A percentile compares a stretch with the other conserved stretches of the same genome.
Conservation (phyloP, 352 stramenopile species). For the Globisporangium cylindrosporum region DNA sequence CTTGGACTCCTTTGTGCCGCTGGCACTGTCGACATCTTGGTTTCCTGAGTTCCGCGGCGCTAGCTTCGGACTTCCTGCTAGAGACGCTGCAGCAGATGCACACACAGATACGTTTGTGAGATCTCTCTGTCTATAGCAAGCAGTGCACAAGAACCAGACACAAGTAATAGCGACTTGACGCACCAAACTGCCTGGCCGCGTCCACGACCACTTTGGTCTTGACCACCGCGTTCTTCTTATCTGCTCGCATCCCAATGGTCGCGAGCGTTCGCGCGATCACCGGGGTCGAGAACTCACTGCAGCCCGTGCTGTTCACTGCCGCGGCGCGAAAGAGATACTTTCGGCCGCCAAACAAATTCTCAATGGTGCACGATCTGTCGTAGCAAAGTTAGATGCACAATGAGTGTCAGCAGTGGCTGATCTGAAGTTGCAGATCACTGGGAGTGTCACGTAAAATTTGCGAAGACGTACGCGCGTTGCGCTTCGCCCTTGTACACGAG, state of each 20-base stretch:
- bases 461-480: constrained; percentile 9
- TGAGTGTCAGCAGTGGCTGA: too few species aligned
- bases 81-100: neutral
- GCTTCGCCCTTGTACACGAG: constrained; percentile 20
- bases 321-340: constrained; percentile 32
- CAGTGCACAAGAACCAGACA: neutral
- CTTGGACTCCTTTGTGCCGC: neutral
- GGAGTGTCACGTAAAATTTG: too few species aligned
- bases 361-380: constrained; percentile 13
- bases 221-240: constrained; percentile 4
- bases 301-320: constrained; percentile 7
- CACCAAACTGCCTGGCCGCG: constrained; percentile 15
- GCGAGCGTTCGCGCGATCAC: constrained; percentile 11
- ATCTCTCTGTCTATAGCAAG: neutral
- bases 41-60: neutral
- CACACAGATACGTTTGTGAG: neutral
- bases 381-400: neutral
- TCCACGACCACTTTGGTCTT: neutral
- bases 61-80: neutral
- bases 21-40: neutral
- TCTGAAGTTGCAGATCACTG: neutral
- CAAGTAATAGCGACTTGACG: neutral
- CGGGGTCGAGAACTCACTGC: constrained; percentile 19
- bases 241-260: neutral
- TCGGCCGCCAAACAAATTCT: constrained; percentile 16